These are phyloP conservation scores for Erodium moschatum DNA, from an alignment of 441 rosid genomes.

Conservation along the genomic window DNA sequence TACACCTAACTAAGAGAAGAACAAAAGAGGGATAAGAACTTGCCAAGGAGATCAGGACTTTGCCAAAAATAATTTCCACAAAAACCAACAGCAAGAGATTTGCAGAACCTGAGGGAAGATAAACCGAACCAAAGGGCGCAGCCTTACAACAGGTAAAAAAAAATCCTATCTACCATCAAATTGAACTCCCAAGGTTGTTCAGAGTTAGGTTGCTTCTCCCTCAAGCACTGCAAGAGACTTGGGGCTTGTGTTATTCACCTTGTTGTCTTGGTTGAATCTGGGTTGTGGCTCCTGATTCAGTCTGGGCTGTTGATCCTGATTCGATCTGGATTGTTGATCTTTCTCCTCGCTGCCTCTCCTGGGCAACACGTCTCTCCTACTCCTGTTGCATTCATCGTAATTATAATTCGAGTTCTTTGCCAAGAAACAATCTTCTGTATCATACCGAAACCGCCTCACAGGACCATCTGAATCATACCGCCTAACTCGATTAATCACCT, in stretches of 20 bases:
- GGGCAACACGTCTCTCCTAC: background rate
- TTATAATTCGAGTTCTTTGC: constrained; percentile 2
- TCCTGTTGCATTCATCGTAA: too few species aligned
- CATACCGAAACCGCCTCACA: constrained; percentile 23
- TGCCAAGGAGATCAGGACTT: constrained; percentile 13
- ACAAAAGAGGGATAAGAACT: background rate
- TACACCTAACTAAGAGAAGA: background rate
- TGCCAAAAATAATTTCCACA: constrained; percentile 4
- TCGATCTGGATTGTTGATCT: constrained; percentile 6
- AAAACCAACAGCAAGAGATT: constrained; percentile 12
- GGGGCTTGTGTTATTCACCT: constrained; percentile 9
- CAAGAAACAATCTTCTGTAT: constrained; percentile 20
- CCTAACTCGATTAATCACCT: constrained; percentile 25
- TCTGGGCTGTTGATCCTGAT: constrained; percentile 6
- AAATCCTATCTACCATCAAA: constrained; percentile 18
- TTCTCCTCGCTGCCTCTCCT: constrained; percentile 19
- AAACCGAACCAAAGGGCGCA: background rate
- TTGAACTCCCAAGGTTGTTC: background rate
- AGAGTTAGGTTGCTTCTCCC: background rate
- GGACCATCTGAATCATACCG: constrained; percentile 26
- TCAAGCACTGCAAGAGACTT: constrained; percentile 5
- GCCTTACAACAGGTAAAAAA: constrained; percentile 6
- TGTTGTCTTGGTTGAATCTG: background rate
- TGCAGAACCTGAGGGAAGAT: constrained; percentile 18
- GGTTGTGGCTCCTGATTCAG: background rate